Evolutionary conservation across 2,329 filamentous ascomycete genomes (phyloP), one percentile per base, ranked within the genome.

Genomic region (Ceratocystis papillata): DNA sequence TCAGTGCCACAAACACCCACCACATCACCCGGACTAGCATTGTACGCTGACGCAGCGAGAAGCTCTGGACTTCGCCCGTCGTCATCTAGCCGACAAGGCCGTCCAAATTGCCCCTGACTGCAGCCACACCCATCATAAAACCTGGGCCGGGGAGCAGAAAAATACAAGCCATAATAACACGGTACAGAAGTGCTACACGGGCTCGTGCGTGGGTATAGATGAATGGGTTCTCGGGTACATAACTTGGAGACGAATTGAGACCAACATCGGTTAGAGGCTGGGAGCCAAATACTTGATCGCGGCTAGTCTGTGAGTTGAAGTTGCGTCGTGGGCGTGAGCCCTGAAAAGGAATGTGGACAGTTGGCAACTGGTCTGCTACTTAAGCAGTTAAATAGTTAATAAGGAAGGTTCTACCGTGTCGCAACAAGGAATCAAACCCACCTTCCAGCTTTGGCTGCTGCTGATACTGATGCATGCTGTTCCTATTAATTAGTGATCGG

Each of bases 171-270:
- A 64, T 5, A 1, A 67, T 37, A 25, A 67, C 44, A 2, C 55
- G 53, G 46, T 65, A 67, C 30, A 67, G 20, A 4, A 65, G 12
- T 10, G 45, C 33, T 5, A 63, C 63, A 10, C 59, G 55, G 41
- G 22, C n/a, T 8, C 44, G 46, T 15, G 44, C 46, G 5, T 20
- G 55, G 1, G 46, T 57, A 12, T 62, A 41, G 17, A 62, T 46
- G 33, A 67, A 67, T 22, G 66, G 66, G 48, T 65, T 67, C 37
- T 67, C 57, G 8, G 30, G 41, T 15, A 37, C 25, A 17, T 30
- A 30, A 8, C 61, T 28, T 7, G 62, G 44, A 12, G 50, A 30
- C 44, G 65, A 48, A 30, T 48, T 44, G 7, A 65, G 45, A 2
- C 61, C 46, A 8, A 67, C n/a, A 2, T 67, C 55, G 5, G 45